Base-by-base conservation (phyloP, 1,284 basidiomycete species). In the Melampsora americana region DNA sequence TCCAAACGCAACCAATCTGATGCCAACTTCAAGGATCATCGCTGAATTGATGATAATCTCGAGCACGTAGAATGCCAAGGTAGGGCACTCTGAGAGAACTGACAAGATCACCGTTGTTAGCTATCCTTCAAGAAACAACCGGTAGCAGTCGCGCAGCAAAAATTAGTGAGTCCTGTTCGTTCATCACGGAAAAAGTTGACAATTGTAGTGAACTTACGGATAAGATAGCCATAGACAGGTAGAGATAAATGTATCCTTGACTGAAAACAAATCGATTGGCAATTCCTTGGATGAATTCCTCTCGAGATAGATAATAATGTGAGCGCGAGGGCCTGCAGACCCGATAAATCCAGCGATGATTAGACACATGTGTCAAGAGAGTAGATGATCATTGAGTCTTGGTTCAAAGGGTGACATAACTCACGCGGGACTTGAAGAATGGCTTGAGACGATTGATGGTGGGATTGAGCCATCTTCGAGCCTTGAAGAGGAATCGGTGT, bases 1-100 rank as follows among this genome's bases (percentile, higher is more conserved):
- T 78, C 93, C 93, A 80, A 95, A 91, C 0, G 94, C 94, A 69
- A 95, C 85, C 82, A 95, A 90, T 35, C 94, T 88, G 69, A 94
- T 90, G 0, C 86, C 86, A 20, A 97, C 94, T 85, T 97, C 94
- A 28, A 90, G 83, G 76, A 97, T 95, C 94, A 97, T 95, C 9
- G 92, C 86, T 0, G 87, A 86, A 81, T 97, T 97, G 82, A 97
- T 88, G 81, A 96, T 89, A 66, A 96, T 85, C 83, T 97, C 94
- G 79, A 97, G 86, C 44, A 95, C 85, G 83, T 93, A 95, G 86
- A 96, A 96, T 2, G 91, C 84, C 1, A 83, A 68, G 0, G 83
- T 83, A 1, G 85, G 85, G 60, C 85, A 85, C 59, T 83, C 82
- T 50, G 80, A 83, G n/a, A 85, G 80, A 50, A 96, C 83, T 82